Evolutionary conservation across 768 basidiomycete species (phyloP).

Genomic region (Termitomyces sp.): DNA sequence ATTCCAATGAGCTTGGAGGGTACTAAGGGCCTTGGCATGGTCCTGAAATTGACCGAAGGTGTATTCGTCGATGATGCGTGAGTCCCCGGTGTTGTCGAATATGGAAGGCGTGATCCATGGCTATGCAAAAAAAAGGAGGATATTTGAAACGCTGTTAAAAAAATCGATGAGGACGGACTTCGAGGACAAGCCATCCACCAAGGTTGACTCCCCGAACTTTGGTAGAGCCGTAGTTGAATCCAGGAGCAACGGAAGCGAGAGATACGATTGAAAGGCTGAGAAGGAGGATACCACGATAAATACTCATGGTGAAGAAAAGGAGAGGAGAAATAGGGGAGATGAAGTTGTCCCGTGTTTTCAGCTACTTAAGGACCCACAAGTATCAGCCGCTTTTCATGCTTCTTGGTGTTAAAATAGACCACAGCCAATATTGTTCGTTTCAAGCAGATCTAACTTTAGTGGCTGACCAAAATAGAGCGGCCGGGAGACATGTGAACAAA

Average conservation of each 20-base stretch:
- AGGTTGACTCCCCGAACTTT: slow-evolving; percentile 83
- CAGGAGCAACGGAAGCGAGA: slow-evolving; percentile 33
- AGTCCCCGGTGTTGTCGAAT: slow-evolving; percentile 62
- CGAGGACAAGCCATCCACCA: slow-evolving; percentile 51
- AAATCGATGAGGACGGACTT: slow-evolving; percentile 23
- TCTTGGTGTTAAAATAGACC: slow-evolving; percentile 14
- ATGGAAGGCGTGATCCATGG: slow-evolving; percentile 79
- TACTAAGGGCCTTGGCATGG: slow-evolving; percentile 37
- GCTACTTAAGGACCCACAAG: not conserved
- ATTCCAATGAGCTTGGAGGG: slow-evolving; percentile 66
- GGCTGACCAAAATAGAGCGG: not conserved
- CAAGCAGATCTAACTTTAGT: not conserved
- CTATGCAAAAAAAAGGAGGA: slow-evolving; percentile 24
- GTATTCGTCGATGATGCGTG: slow-evolving; percentile 67
- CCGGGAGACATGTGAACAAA: not conserved
- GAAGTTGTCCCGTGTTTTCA: not conserved
- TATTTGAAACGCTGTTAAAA: not conserved
- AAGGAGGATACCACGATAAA: slow-evolving; percentile 15
- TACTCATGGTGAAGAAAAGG: slow-evolving; percentile 8
- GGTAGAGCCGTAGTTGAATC: slow-evolving; percentile 68
- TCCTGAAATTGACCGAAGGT: slow-evolving; percentile 67
- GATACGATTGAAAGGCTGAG: slow-evolving; percentile 24
- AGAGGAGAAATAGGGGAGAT: slow-evolving; percentile 1
- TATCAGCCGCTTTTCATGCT: slow-evolving; percentile 13
- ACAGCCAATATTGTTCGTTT: slow-evolving; percentile 5